Conservation (phyloP, 2,329 filamentous ascomycete species). For the Apiospora koreana region DNA sequence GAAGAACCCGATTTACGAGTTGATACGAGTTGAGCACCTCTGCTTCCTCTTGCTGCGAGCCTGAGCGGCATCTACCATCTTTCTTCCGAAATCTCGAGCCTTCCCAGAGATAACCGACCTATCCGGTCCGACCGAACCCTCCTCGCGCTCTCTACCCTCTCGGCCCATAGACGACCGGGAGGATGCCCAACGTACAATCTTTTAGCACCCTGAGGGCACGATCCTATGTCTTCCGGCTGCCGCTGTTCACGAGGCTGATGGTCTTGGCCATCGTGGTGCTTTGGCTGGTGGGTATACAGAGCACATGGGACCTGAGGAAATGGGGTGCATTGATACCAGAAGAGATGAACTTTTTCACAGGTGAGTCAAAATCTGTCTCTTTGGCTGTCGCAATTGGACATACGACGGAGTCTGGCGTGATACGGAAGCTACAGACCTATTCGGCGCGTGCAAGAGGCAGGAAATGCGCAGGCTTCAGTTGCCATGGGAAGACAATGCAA, state of each 20-base stretch:
- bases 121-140: background rate
- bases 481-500: background rate
- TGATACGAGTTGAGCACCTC: background rate
- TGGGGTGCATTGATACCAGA: conserved; percentile 81
- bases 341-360: conserved; percentile 68
- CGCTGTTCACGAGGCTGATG: conserved; percentile 78
- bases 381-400: background rate
- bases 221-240: conserved; percentile 82
- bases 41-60: background rate
- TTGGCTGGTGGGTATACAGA: conserved; percentile 70
- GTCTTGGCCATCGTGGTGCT: conserved; percentile 66
- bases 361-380: conserved; percentile 52
- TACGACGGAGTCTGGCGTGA: background rate
- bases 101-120: background rate
- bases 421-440: background rate
- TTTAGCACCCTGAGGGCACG: conserved; percentile 75
- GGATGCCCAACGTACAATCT: conserved; percentile 40
- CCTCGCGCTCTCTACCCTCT: background rate
- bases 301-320: conserved; percentile 69
- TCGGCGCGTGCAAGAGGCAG: background rate
- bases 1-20: background rate
- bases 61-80: background rate
- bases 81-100: background rate
- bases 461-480: background rate
- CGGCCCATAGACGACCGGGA: conserved; percentile 13